Conservation (phyloP, 345 rosid species). For the Pugionium dolabratum region DNA sequence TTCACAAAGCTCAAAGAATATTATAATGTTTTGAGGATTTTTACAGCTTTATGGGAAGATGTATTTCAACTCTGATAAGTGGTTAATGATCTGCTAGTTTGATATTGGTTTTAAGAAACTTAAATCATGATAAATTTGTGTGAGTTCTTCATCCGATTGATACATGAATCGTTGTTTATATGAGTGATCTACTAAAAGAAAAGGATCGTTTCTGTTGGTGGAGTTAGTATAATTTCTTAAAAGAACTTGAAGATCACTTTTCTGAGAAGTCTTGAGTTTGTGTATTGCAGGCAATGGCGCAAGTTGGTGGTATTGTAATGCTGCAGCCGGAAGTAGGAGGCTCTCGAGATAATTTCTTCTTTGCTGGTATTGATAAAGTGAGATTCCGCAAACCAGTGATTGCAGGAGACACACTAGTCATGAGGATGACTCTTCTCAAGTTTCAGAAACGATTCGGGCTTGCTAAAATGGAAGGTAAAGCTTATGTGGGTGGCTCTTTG, state of each 20-base stretch:
- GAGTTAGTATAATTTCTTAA: background rate
- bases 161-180: background rate
- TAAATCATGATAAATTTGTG: background rate
- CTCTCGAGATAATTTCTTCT: slow-evolving; percentile 73
- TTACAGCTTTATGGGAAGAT: too few species aligned
- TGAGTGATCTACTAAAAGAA: too few species aligned
- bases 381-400: slow-evolving; percentile 90
- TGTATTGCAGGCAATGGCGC: slow-evolving; percentile 83
- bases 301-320: slow-evolving; percentile 88
- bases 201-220: background rate
- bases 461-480: slow-evolving; percentile 95
- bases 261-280: background rate
- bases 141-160: background rate
- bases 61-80: background rate
- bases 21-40: too few species aligned
- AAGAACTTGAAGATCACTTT: background rate
- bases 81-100: slow-evolving; percentile 57
- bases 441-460: slow-evolving; percentile 84
- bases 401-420: slow-evolving; percentile 88
- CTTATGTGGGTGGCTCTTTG: slow-evolving; percentile 76
- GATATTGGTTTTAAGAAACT: slow-evolving; percentile 25
- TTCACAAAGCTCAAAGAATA: slow-evolving; percentile 34
- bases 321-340: slow-evolving; percentile 90
- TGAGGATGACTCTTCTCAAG: slow-evolving; percentile 89
- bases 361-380: slow-evolving; percentile 87